Base-by-base conservation (phyloP, 2,329 filamentous ascomycete species). In the Monascus ruber region DNA sequence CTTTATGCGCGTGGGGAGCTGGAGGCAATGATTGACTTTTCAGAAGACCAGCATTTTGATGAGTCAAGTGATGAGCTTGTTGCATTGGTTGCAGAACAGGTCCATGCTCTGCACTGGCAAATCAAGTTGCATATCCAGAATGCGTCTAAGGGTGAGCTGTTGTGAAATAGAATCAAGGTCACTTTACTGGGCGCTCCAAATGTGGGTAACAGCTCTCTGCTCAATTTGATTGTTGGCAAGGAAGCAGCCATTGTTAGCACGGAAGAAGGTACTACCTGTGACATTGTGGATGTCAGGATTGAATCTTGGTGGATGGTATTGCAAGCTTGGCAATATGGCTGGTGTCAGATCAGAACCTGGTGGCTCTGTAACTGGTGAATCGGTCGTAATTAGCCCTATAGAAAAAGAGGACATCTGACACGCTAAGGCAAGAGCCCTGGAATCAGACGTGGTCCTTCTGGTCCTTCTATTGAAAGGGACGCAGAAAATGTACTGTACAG, bases 41-140 rank as follows among this genome's bases (percentile, higher is more conserved):
- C 85, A 1, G 91, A 98, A 59, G 91, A 96, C 54, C 89, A 98
- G 63, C 85, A 96, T 65, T 94, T 98, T 54, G 88, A 96, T 50
- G 87, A 94, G 61, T 81, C 85, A 2, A 83, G 86, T 1, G 65
- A 72, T 0, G 74, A 83, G 40, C 70, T 96, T 24, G 72, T 93
- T 34, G 59, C 56, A 1, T 85, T 79, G 36, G 84, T 95, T 26
- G 73, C 77, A 1, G 49, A 48, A 0, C 78, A 87, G 53, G 75
- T 94, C 2, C 55, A 60, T 1, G 59, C 54, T 1, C 74, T 96
- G 40, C 66, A 78, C 39, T 55, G 59, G 26, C 72, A 79, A 41
- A 79, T 96, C 42, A 65, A 68, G 9, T 60, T 77, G 27, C 85
- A 94, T 61, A 76, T 86, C 47, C 64, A 73, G 37, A 94, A 88